Percentiles rank a stretch among this genome's conserved stretches.
These are phyloP conservation scores for Rhizophora apiculata DNA, from an alignment of 345 rosid species.

Conservation along the genomic window DNA sequence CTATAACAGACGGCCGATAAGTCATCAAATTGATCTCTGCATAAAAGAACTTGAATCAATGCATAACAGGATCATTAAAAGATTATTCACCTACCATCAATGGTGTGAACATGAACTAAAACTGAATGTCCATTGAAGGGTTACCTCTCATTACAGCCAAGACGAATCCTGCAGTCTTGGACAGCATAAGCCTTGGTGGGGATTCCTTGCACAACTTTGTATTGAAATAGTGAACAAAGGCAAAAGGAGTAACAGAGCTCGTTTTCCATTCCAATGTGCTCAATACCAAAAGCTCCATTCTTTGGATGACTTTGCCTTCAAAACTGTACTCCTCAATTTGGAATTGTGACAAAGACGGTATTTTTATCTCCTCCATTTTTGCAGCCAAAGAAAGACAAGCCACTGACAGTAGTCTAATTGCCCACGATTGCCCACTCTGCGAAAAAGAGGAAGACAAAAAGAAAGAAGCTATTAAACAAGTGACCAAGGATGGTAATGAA, in stretches of 20 bases:
- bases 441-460: neutral
- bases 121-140: neutral
- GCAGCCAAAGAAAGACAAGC: constrained; percentile 90
- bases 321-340: constrained; percentile 46
- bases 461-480: neutral
- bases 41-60: constrained; percentile 5
- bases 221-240: constrained; percentile 21
- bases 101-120: neutral
- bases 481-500: neutral
- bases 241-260: constrained; percentile 45
- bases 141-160: constrained; percentile 40
- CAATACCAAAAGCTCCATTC: constrained; percentile 71
- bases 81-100: neutral
- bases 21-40: constrained; percentile 44
- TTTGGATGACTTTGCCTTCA: constrained; percentile 51
- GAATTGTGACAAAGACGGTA: constrained; percentile 67
- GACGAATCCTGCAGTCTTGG: constrained; percentile 25
- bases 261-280: constrained; percentile 64
- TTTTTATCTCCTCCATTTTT: constrained; percentile 81
- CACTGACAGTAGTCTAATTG: constrained; percentile 74
- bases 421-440: constrained; percentile 73
- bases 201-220: constrained; percentile 28
- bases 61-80: neutral
- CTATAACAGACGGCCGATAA: constrained; percentile 50
- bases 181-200: constrained; percentile 14